phyloP scores from a whole-genome alignment of 345 rosid species.

The Diplotaxis tenuifolia region DNA sequence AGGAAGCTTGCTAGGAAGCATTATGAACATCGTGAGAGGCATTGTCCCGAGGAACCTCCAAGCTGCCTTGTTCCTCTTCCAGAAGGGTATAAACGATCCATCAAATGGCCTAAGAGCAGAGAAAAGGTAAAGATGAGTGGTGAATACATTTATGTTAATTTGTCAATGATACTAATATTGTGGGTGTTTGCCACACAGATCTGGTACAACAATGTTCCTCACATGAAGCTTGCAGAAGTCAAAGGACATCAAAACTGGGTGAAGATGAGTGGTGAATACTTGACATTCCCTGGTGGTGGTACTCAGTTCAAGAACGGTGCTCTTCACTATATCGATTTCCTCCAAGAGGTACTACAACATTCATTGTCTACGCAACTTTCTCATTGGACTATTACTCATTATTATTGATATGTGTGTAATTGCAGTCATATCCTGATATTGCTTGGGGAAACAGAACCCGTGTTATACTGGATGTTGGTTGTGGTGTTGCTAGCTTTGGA shows the following conservation, averaged over 20 bases:
- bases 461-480: constrained; percentile 88
- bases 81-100: constrained; percentile 63
- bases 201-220: constrained; percentile 70
- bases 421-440: constrained; percentile 62
- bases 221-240: constrained; percentile 61
- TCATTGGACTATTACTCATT: constrained; percentile 4
- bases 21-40: constrained; percentile 95
- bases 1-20: constrained; percentile 68
- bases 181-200: constrained; percentile 37
- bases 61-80: constrained; percentile 82
- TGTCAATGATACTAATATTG: constrained; percentile 5
- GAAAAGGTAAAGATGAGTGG: constrained; percentile 54
- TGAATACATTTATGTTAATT: neutral
- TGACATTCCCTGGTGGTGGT: constrained; percentile 93
- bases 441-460: constrained; percentile 78
- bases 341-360: constrained; percentile 57
- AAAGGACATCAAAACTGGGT: constrained; percentile 87
- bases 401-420: neutral
- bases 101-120: constrained; percentile 91
- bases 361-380: neutral
- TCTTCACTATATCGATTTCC: constrained; percentile 54
- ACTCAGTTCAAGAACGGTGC: constrained; percentile 94
- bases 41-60: constrained; percentile 84
- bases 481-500: constrained; percentile 96
- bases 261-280: constrained; percentile 53